These are phyloP conservation scores for Gnomoniopsis smithogilvyi DNA, from an alignment of 2,329 filamentous ascomycete genomes.

Conservation along the genomic window DNA sequence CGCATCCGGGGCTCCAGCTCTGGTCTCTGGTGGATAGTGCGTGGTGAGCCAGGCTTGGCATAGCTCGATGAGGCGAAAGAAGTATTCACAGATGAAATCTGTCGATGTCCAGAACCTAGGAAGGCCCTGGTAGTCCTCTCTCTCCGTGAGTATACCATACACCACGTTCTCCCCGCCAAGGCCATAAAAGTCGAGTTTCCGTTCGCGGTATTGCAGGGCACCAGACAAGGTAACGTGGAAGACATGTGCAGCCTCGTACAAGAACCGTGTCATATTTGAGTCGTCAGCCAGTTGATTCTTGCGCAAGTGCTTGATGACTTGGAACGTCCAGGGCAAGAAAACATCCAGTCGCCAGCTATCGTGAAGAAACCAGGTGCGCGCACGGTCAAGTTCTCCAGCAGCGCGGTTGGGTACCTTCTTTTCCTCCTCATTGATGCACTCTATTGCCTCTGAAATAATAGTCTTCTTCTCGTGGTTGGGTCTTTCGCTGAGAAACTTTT, in stretches of 20 bases:
- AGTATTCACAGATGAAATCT: conserved; percentile 57
- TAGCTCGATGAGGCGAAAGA: conserved; percentile 58
- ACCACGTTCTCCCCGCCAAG: conserved; percentile 64
- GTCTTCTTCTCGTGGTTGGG: conserved; percentile 62
- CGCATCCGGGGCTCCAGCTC: conserved; percentile 29
- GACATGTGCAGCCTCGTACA: conserved; percentile 65
- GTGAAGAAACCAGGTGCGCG: conserved; percentile 84
- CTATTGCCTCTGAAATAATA: conserved; percentile 70
- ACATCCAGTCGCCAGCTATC: conserved; percentile 70
- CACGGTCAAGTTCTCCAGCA: conserved; percentile 69
- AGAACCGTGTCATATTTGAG: conserved; percentile 49
- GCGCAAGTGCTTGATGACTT: conserved; percentile 70
- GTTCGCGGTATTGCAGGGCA: conserved; percentile 67
- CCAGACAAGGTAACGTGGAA: conserved; percentile 68
- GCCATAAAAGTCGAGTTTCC: conserved; percentile 69
- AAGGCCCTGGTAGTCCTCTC: conserved; percentile 62
- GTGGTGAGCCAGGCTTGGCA: conserved; percentile 53
- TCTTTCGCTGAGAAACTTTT: conserved; percentile 60
- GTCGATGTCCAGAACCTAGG: conserved; percentile 85
- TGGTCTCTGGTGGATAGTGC: conserved; percentile 31
- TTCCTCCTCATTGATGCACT: conserved; percentile 71
- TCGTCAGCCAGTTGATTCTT: conserved; percentile 58
- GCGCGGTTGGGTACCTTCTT: conserved; percentile 65
- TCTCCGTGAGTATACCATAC: conserved; percentile 55
- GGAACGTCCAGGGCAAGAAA: conserved; percentile 75